These are phyloP conservation scores for Penicillium sp. DNA, from an alignment of 2,329 filamentous ascomycete species.

Conservation along the genomic window DNA sequence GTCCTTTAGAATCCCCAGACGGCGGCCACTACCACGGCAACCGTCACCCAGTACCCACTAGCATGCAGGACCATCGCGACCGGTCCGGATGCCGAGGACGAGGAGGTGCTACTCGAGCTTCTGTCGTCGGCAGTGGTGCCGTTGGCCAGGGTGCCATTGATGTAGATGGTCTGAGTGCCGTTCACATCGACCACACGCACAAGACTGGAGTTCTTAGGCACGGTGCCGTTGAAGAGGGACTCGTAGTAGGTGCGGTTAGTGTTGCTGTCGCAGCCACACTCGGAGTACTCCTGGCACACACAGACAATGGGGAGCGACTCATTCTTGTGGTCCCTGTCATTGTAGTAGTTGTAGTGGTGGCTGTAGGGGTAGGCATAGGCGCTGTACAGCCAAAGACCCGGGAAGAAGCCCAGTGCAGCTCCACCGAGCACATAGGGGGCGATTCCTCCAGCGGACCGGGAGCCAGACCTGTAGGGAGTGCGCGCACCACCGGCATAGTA, in stretches of 20 bases:
- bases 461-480: conserved; percentile 51
- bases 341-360: conserved; percentile 48
- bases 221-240: conserved; percentile 43
- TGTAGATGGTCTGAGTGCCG: conserved; percentile 45
- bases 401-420: conserved; percentile 49
- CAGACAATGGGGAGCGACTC: conserved; percentile 55
- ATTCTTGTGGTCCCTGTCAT: conserved; percentile 47
- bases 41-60: conserved; percentile 45
- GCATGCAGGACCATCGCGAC: conserved; percentile 26
- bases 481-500: conserved; percentile 57
- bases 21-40: conserved; percentile 35
- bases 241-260: conserved; percentile 45
- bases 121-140: conserved; percentile 43
- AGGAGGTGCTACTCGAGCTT: conserved; percentile 16
- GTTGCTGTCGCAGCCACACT: conserved; percentile 59
- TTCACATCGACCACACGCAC: conserved; percentile 43
- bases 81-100: conserved; percentile 19
- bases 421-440: conserved; percentile 49
- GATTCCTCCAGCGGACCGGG: conserved; percentile 48
- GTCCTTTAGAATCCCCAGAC: conserved; percentile 31
- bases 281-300: conserved; percentile 53
- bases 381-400: conserved; percentile 55
- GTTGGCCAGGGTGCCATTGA: conserved; percentile 49
- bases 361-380: conserved; percentile 56
- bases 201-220: conserved; percentile 39